Evolutionary conservation across 2,329 filamentous ascomycete species (phyloP).

Genomic region (Colletotrichum camelliae): DNA sequence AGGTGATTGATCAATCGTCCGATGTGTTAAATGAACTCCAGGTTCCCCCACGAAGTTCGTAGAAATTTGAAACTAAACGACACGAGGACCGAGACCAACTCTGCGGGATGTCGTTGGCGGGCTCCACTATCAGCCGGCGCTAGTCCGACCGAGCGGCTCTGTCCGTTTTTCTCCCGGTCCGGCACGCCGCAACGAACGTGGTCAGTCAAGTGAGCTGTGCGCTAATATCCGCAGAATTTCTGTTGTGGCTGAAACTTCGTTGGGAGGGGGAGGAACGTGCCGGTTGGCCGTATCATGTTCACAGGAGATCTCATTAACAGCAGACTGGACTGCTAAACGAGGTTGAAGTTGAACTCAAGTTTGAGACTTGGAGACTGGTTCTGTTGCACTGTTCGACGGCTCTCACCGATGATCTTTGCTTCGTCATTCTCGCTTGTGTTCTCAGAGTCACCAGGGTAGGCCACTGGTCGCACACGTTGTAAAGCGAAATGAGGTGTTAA

Average conservation of each 20-base stretch:
- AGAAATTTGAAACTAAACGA: background rate
- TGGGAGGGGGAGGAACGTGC: background rate
- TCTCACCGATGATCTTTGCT: background rate
- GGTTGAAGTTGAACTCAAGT: background rate
- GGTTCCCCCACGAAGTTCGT: background rate
- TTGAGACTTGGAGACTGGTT: background rate
- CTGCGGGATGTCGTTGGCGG: conserved; percentile 8
- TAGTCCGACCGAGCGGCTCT: conserved; percentile 1
- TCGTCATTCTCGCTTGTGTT: background rate
- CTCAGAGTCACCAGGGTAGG: background rate
- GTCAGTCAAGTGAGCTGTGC: background rate
- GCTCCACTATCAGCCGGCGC: conserved; percentile 6
- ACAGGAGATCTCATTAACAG: background rate
- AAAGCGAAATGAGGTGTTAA: background rate
- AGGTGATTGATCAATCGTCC: background rate
- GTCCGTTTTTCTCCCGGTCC: background rate
- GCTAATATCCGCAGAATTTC: background rate
- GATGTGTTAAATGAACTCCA: background rate
- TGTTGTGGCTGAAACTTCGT: background rate
- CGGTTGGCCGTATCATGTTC: background rate
- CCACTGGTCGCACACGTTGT: background rate
- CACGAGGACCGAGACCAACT: background rate
- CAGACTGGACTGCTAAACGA: background rate
- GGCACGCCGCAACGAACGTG: background rate
- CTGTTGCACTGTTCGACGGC: background rate